Evolutionary conservation across 2,329 filamentous ascomycete species (phyloP).

Genomic region (Stenocarpella maydis): DNA sequence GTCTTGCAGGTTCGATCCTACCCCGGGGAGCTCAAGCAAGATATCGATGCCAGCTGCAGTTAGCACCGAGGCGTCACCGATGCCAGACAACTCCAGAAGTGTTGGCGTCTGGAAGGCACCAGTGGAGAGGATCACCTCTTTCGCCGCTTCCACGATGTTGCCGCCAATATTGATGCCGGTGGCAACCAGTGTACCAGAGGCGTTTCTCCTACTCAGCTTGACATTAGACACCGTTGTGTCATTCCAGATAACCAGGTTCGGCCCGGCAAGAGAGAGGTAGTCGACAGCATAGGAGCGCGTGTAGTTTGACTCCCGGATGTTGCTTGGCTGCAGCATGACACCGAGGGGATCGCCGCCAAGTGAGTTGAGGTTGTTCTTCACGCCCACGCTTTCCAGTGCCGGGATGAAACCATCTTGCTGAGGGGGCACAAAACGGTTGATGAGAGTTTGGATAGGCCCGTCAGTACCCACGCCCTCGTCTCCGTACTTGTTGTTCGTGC

Average conservation of each 20-base stretch:
- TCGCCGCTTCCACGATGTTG: constrained; percentile 42
- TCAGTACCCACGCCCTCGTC: background rate
- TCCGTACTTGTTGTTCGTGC: background rate
- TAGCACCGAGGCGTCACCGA: constrained; percentile 22
- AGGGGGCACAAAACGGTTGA: constrained; percentile 3
- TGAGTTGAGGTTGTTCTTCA: constrained; percentile 10
- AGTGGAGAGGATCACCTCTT: constrained; percentile 32
- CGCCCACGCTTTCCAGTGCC: constrained; percentile 7
- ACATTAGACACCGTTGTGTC: constrained; percentile 44
- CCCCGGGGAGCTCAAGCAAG: constrained; percentile 51
- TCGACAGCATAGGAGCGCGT: constrained; percentile 45
- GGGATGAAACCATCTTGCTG: constrained; percentile 7
- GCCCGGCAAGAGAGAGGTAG: constrained; percentile 47
- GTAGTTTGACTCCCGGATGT: constrained; percentile 43
- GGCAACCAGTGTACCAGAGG: constrained; percentile 36
- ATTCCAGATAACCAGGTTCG: constrained; percentile 48
- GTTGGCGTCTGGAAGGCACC: constrained; percentile 26
- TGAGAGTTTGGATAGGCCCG: constrained; percentile 10
- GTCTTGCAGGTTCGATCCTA: constrained; percentile 59
- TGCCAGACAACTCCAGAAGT: constrained; percentile 25
- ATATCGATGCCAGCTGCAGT: constrained; percentile 47
- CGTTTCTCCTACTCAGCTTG: constrained; percentile 31
- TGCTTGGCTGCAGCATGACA: constrained; percentile 35
- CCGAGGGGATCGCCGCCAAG: background rate
- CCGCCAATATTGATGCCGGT: constrained; percentile 41